phyloP scores from a whole-genome alignment of 371 early-diverging fungal species.

The Mucor indicus region DNA sequence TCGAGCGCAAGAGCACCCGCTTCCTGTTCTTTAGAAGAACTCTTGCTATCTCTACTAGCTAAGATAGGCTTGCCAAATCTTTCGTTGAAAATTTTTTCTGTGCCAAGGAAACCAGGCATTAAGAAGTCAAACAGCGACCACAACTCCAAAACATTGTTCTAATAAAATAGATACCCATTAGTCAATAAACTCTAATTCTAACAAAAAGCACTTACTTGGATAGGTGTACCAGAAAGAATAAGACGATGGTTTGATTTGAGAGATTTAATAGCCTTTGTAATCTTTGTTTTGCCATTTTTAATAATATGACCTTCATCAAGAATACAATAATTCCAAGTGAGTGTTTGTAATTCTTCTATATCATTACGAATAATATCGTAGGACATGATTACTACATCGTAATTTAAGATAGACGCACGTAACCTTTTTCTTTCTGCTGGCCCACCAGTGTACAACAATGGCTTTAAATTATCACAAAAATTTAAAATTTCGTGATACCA shows the following conservation, averaged over 20 bases:
- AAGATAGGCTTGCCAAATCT: constrained; percentile 89
- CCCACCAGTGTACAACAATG: constrained; percentile 83
- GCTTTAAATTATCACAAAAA: constrained; percentile 75
- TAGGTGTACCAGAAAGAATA: constrained; percentile 98
- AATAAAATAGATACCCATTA: no score
- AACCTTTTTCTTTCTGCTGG: constrained; percentile 75
- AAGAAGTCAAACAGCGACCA: constrained; percentile 98
- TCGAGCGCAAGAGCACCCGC: constrained; percentile 87
- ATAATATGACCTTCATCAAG: constrained; percentile 99
- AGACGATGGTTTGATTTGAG: constrained; percentile 85
- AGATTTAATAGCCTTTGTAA: constrained; percentile 87
- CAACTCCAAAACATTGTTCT: constrained; percentile 96
- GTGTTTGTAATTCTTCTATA: constrained; percentile 71
- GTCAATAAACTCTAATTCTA: no score
- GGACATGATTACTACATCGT: constrained; percentile 90
- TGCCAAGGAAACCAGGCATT: constrained; percentile 96
- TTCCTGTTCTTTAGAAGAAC: constrained; percentile 78
- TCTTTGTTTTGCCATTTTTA: constrained; percentile 93
- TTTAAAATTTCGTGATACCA: constrained; percentile 96
- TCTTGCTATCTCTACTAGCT: constrained; percentile 86
- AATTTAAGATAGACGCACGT: constrained; percentile 40
- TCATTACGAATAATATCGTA: constrained; percentile 98
- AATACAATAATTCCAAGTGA: constrained; percentile 94
- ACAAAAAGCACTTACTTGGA: constrained; percentile 60
- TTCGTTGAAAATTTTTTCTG: constrained; percentile 88